Conservation (phyloP, 202 grass and related monocot genomes). For the Carex arenaria region DNA sequence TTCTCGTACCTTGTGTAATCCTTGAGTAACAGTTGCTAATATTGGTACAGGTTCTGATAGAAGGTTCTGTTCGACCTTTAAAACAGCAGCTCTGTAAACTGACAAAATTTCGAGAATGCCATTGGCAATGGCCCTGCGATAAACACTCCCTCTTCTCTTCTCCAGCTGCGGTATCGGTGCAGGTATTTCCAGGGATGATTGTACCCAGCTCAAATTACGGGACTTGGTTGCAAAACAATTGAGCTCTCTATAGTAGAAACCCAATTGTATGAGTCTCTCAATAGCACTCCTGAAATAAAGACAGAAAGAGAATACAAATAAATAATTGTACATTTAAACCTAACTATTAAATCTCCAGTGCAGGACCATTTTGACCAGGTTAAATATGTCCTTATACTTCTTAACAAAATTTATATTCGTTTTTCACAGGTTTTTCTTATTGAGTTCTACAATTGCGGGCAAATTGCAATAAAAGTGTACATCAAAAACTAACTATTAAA, state of each 20-base stretch:
- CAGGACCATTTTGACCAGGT: neutral
- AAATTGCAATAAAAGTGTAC: too few species aligned
- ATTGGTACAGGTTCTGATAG: constrained; percentile 90
- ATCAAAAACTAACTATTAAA: too few species aligned
- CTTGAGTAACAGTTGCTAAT: constrained; percentile 65
- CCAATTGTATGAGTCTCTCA: constrained; percentile 73
- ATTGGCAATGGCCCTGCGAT: constrained; percentile 79
- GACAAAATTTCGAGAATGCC: constrained; percentile 94
- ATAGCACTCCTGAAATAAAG: constrained; percentile 64
- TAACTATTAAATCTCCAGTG: neutral
- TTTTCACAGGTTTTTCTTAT: too few species aligned
- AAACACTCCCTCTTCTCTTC: constrained; percentile 72
- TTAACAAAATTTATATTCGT: neutral
- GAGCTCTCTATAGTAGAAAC: constrained; percentile 89
- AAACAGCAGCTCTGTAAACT: constrained; percentile 82
- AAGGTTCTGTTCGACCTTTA: constrained; percentile 92
- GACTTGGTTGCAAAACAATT: constrained; percentile 72
- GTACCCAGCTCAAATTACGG: constrained; percentile 75
- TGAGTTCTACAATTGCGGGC: too few species aligned
- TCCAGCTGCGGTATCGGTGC: constrained; percentile 30
- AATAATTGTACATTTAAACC: neutral
- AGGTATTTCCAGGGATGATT: constrained; percentile 38
- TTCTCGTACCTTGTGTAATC: constrained; percentile 65
- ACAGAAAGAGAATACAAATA: neutral
- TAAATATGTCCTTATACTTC: neutral